A percentile compares a stretch with the other conserved stretches of the same genome.
Conservation (phyloP, 192 early-diverging fungal genomes). For the Coemansia nantahalensis region DNA sequence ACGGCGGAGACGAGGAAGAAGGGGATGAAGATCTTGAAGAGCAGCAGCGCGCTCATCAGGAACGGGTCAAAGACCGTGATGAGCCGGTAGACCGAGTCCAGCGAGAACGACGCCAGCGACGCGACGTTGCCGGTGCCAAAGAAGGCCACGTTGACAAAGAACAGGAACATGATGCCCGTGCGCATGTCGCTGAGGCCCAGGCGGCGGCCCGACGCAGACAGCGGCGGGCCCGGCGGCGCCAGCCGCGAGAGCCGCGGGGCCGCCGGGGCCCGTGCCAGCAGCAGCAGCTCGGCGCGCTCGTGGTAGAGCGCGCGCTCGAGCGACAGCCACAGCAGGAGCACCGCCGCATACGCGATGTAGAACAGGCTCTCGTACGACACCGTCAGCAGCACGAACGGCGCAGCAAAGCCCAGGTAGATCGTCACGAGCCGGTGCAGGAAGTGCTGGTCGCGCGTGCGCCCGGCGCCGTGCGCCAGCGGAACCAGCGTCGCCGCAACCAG, state of each 20-base stretch:
- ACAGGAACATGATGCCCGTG: constrained; percentile 72
- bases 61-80: constrained; percentile 90
- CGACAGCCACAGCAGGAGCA: constrained; percentile 72
- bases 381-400: constrained; percentile 82
- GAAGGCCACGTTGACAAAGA: constrained; percentile 91
- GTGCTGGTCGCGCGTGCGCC: constrained; percentile 60
- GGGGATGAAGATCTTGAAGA: constrained; percentile 91
- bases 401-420: constrained; percentile 85
- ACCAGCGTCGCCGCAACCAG: constrained; percentile 38
- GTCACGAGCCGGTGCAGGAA: constrained; percentile 75
- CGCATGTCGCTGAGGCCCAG: constrained; percentile 59
- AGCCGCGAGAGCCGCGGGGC: constrained; percentile 32
- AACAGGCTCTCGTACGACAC: constrained; percentile 90
- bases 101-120: constrained; percentile 77
- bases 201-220: constrained; percentile 18
- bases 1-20: constrained; percentile 89
- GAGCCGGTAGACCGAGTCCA: constrained; percentile 86
- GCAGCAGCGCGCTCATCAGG: constrained; percentile 79
- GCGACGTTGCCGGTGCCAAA: constrained; percentile 98
- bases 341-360: constrained; percentile 76
- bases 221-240: constrained; percentile 3
- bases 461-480: constrained; percentile 46
- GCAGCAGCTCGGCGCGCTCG: constrained; percentile 38
- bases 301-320: constrained; percentile 63
- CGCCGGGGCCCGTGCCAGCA: constrained; percentile 27